phyloP scores from a whole-genome alignment of 164 flowering plant species.

The Cinnamomum chago region DNA sequence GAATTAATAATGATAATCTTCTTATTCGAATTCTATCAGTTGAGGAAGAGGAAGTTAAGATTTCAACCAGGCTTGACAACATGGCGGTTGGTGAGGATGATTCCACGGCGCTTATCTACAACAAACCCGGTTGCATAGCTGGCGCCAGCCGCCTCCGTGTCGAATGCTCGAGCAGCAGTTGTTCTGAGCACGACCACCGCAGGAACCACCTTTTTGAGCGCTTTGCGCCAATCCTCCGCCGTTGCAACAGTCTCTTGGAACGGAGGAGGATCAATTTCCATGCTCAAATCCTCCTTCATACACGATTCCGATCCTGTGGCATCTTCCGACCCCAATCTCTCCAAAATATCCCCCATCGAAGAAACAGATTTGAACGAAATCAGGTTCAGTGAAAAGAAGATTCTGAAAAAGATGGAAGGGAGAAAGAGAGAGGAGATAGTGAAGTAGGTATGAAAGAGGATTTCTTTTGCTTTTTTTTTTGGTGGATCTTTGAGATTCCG shows the following conservation, averaged over 20 bases:
- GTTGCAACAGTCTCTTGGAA: constrained; percentile 54
- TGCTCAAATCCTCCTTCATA: constrained; percentile 59
- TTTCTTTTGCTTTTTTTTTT: too few relatives aligned
- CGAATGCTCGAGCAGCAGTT: constrained; percentile 83
- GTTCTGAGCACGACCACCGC: constrained; percentile 93
- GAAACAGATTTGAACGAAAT: neutral
- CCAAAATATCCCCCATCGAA: constrained; percentile 49
- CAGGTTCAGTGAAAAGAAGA: neutral
- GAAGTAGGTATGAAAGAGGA: neutral
- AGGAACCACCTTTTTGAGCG: constrained; percentile 76
- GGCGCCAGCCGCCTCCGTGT: constrained; percentile 84
- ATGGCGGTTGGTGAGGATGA: constrained; percentile 95
- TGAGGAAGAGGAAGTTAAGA: neutral
- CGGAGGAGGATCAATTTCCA: constrained; percentile 82
- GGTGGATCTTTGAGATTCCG: neutral
- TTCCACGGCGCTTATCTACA: constrained; percentile 82
- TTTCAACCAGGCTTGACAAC: constrained; percentile 84
- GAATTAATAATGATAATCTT: neutral
- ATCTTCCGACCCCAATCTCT: constrained; percentile 52
- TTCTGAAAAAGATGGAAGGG: neutral
- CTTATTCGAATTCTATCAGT: too few relatives aligned
- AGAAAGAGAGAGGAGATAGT: neutral
- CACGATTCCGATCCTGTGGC: constrained; percentile 29
- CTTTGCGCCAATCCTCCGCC: constrained; percentile 89
- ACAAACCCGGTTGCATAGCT: constrained; percentile 92